Percentiles rank a stretch among this genome's conserved stretches.
Conservation (phyloP, 2,329 filamentous ascomycete species). For the Diplodia intermedia region DNA sequence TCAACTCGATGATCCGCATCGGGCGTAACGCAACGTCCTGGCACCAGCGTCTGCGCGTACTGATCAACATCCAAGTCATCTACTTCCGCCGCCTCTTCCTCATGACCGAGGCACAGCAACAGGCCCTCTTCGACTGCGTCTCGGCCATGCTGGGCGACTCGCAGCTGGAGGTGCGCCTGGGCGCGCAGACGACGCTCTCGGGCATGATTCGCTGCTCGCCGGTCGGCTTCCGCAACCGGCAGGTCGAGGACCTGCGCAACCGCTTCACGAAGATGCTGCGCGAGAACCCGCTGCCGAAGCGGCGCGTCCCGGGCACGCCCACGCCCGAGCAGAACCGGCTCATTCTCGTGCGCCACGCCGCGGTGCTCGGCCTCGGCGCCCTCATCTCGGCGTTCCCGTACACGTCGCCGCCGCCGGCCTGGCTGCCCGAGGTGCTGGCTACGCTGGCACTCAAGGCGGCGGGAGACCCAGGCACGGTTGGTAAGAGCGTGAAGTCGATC, state of each 20-base stretch:
- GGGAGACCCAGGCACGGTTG: slow-evolving; percentile 87
- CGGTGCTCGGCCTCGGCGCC: slow-evolving; percentile 87
- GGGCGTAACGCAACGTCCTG: slow-evolving; percentile 84
- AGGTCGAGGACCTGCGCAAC: slow-evolving; percentile 76
- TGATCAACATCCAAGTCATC: slow-evolving; percentile 98
- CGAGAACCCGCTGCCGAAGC: slow-evolving; percentile 86
- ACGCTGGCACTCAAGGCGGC: slow-evolving; percentile 84
- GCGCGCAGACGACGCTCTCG: slow-evolving; percentile 89
- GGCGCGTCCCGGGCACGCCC: slow-evolving; percentile 65
- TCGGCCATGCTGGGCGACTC: slow-evolving; percentile 90
- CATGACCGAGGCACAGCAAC: slow-evolving; percentile 74
- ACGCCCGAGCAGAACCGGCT: slow-evolving; percentile 77
- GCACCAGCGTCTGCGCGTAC: slow-evolving; percentile 92
- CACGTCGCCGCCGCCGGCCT: slow-evolving; percentile 84
- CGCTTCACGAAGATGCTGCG: slow-evolving; percentile 80
- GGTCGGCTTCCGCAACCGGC: slow-evolving; percentile 74
- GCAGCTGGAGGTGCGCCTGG: slow-evolving; percentile 92
- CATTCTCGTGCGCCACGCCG: slow-evolving; percentile 83
- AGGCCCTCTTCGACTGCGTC: slow-evolving; percentile 87
- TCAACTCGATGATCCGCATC: slow-evolving; percentile 84
- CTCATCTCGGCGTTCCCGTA: slow-evolving; percentile 97
- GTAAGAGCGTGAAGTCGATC: slow-evolving; percentile 92
- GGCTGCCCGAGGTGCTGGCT: slow-evolving; percentile 93
- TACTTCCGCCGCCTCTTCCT: slow-evolving; percentile 97
- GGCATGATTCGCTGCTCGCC: slow-evolving; percentile 99